phyloP scores from a whole-genome alignment of 1,139 yeast species.

The Debaryomyces psychrophilus region DNA sequence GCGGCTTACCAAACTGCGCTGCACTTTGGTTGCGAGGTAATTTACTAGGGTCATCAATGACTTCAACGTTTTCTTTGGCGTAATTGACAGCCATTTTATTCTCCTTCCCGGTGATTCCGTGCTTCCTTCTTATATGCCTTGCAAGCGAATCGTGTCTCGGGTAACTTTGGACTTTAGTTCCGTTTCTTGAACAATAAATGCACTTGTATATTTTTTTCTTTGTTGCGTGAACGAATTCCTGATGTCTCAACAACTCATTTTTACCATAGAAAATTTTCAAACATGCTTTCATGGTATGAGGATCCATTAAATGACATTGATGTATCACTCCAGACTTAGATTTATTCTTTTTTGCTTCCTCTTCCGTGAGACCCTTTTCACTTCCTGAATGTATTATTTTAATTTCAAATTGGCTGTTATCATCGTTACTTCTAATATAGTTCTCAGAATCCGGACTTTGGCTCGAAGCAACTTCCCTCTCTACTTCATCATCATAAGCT shows the following conservation, averaged over 20 bases:
- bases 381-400: conserved; percentile 10
- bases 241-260: conserved; percentile 49
- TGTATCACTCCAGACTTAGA: conserved; percentile 39
- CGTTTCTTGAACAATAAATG: conserved; percentile 42
- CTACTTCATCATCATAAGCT: conserved; percentile 13
- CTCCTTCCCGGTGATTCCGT: conserved; percentile 51
- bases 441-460: conserved; percentile 4
- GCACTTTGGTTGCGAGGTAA: conserved; percentile 6
- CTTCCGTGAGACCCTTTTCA: conserved; percentile 11
- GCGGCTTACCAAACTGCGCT: conserved; percentile 24
- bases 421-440: background rate
- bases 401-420: conserved; percentile 3
- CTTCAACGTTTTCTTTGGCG: conserved; percentile 49
- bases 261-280: conserved; percentile 49
- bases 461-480: conserved; percentile 1
- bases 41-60: conserved; percentile 33
- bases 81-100: conserved; percentile 51
- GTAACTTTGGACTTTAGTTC: conserved; percentile 46
- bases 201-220: conserved; percentile 49
- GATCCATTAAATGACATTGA: conserved; percentile 48
- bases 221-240: conserved; percentile 53
- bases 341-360: conserved; percentile 22
- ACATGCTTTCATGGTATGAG: conserved; percentile 35
- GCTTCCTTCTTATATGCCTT: conserved; percentile 49
- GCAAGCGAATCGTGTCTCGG: conserved; percentile 53